These are phyloP conservation scores for Peltaster fructicola DNA, from an alignment of 2,329 filamentous ascomycete species.

Conservation along the genomic window DNA sequence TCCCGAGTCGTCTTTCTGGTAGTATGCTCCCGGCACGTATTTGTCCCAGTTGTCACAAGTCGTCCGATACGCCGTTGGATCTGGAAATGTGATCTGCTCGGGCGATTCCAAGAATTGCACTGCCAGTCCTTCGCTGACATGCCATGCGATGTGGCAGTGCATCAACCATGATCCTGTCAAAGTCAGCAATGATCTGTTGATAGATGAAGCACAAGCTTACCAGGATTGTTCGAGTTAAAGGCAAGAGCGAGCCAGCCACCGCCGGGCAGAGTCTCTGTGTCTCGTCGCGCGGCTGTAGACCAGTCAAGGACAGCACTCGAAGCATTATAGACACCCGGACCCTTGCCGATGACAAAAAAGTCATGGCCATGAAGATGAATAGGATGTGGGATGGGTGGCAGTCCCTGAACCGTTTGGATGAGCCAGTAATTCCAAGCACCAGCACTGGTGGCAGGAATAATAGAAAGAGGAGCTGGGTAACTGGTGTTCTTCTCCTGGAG, in stretches of 20 bases:
- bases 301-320: slow-evolving; percentile 17
- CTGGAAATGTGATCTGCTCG: slow-evolving; percentile 16
- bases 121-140: slow-evolving; percentile 40
- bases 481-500: slow-evolving; percentile 22
- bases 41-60: slow-evolving; percentile 11
- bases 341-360: slow-evolving; percentile 18
- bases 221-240: slow-evolving; percentile 36
- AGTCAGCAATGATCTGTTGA: neutral
- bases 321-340: slow-evolving; percentile 12
- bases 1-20: slow-evolving; percentile 14
- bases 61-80: slow-evolving; percentile 7
- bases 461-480: slow-evolving; percentile 21
- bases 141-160: slow-evolving; percentile 44
- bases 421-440: slow-evolving; percentile 30
- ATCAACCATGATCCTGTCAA: slow-evolving; percentile 9
- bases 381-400: slow-evolving; percentile 20
- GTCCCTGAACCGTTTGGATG: slow-evolving; percentile 24
- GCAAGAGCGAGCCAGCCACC: slow-evolving; percentile 32
- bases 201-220: slow-evolving; percentile 22
- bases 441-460: slow-evolving; percentile 22
- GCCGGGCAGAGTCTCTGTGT: slow-evolving; percentile 28
- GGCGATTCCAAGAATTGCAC: slow-evolving; percentile 35
- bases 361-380: slow-evolving; percentile 19
- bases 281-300: slow-evolving; percentile 31
- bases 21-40: slow-evolving; percentile 6